A percentile compares a stretch with the other conserved stretches of the same genome.
Evolutionary conservation across 1,139 yeast genomes (phyloP).

Genomic region (Candida glucosophila): DNA sequence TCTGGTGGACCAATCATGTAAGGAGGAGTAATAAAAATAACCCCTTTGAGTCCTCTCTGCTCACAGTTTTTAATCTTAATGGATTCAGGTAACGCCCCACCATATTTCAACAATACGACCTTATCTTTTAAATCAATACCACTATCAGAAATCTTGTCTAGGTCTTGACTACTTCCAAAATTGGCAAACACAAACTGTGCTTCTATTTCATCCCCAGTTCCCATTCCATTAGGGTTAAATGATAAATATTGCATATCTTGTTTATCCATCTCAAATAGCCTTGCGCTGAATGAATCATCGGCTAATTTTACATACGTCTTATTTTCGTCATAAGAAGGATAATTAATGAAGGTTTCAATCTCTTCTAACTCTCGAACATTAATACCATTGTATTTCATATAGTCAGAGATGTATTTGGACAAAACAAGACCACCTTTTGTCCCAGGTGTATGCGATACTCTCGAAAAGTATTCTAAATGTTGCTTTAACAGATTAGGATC

Average conservation of each 20-base stretch:
- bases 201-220: constrained; percentile 38
- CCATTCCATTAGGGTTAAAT: constrained; percentile 60
- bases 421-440: constrained; percentile 74
- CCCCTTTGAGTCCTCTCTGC: constrained; percentile 22
- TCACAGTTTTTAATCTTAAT: constrained; percentile 29
- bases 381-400: constrained; percentile 51
- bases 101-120: constrained; percentile 57
- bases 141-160: constrained; percentile 28
- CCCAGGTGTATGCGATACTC: constrained; percentile 84
- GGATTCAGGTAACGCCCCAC: constrained; percentile 34
- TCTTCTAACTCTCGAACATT: constrained; percentile 41
- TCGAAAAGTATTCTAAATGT: constrained; percentile 65
- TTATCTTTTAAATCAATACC: constrained; percentile 29
- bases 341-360: constrained; percentile 51
- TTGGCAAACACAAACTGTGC: constrained; percentile 50
- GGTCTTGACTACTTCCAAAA: constrained; percentile 57
- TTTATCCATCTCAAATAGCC: constrained; percentile 27
- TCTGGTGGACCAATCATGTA: constrained; percentile 12
- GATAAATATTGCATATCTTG: constrained; percentile 32
- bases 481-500: constrained; percentile 56
- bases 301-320: constrained; percentile 23
- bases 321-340: constrained; percentile 20
- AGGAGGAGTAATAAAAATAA: constrained; percentile 26
- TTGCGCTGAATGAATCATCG: constrained; percentile 30
- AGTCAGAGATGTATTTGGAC: constrained; percentile 53